Percentiles rank a stretch among this genome's conserved stretches.
Conservation (phyloP, 305 asterid species). For the Solanum aculeatissimum region DNA sequence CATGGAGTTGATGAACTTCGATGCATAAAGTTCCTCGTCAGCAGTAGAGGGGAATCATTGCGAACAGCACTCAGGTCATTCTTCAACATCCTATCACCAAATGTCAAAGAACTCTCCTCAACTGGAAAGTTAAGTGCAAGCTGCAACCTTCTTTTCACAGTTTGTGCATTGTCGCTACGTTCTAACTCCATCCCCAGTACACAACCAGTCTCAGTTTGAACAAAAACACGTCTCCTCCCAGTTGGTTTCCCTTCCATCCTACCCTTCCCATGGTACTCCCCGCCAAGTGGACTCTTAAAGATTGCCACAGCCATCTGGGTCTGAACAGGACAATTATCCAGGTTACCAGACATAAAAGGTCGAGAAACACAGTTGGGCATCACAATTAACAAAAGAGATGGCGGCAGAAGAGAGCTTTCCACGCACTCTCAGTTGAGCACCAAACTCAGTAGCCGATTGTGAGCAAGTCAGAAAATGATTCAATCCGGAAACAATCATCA, state of each 20-base stretch:
- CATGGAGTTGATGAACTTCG: conserved; percentile 97
- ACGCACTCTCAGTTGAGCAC: conserved; percentile 33
- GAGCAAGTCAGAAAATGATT: conserved; percentile 10
- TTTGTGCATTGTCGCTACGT: conserved; percentile 76
- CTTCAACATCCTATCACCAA: conserved; percentile 77
- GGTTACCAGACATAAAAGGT: conserved; percentile 60
- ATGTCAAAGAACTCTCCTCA: conserved; percentile 86
- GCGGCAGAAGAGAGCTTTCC: conserved; percentile 38
- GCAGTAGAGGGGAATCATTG: conserved; percentile 73
- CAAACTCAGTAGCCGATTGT: conserved; percentile 44
- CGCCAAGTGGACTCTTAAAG: conserved; percentile 59
- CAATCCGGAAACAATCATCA: conserved; percentile 27
- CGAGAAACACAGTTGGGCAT: conserved; percentile 11
- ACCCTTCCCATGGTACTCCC: conserved; percentile 50
- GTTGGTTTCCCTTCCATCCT: conserved; percentile 54
- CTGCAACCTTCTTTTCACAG: conserved; percentile 85
- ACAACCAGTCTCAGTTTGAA: conserved; percentile 85
- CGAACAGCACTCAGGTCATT: conserved; percentile 80
- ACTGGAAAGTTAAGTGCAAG: conserved; percentile 66
- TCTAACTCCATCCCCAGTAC: conserved; percentile 94
- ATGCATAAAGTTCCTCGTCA: conserved; percentile 70
- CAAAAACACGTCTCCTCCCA: conserved; percentile 69
- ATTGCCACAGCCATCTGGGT: conserved; percentile 93
- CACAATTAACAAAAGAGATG: conserved; percentile 50
- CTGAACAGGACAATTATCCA: conserved; percentile 69